Base-by-base conservation (phyloP, 208 protist species). In the Leishmania amazonensis region DNA sequence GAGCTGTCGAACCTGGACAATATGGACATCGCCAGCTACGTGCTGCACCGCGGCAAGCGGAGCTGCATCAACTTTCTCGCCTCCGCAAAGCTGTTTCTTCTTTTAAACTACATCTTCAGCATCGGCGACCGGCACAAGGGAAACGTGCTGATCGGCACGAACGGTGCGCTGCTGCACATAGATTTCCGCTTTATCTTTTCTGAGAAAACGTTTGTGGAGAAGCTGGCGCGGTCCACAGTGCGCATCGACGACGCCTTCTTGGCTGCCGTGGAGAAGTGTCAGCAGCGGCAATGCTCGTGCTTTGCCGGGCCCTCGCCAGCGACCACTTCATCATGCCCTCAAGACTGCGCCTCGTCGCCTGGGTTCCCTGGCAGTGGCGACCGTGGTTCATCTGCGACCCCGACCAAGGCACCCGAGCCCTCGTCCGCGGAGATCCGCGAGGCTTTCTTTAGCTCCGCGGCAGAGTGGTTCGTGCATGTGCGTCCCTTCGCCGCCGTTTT, bases 71-170 rank as follows among this genome's bases (percentile, higher is more conserved):
- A 91, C 79, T 96, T 96, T 78, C 81, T 95, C 54, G 86, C 82
- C 31, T 97, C 94, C 1, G 89, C 91, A n/a, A 95, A 95, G 85
- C 86, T 95, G 60, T 97, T 97, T 80, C 84, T 97, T 68, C 77
- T 97, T 53, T 72, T 95, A 40, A 97, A 95, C 85, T 95, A 97
- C 80, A 90, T 97, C 28, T 95, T 97, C 86, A 90, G 87, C 72
- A 94, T 97, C 70, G 90, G 90, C 47, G 94, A 97, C 79, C 89
- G 94, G 21, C 94, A 97, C 86, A 89, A 89, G 70, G 92, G 90
- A 72, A 97, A 97, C 79, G 90, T 97, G 49, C 89, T 97, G 85
- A 82, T 97, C 51, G 90, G 89, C 83, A 87, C 86, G 35, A 86
- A 85, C 62, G 94, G 94, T 8, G 86, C 90, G 9, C 89, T 95